Conservation (phyloP, 2,329 filamentous ascomycete genomes). For the Penicillium sp. region DNA sequence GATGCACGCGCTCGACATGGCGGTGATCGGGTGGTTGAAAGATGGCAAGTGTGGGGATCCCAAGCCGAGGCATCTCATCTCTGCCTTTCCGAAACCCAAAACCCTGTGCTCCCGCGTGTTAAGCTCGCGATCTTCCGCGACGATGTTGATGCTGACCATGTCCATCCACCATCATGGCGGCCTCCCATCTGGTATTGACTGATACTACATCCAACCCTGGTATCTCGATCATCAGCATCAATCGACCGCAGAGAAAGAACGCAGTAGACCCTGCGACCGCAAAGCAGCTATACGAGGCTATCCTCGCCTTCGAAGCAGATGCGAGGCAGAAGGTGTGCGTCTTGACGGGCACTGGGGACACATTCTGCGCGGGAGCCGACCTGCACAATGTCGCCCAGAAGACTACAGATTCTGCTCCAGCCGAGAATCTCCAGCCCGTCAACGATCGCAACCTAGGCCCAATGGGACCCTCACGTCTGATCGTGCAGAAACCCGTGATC, state of each 20-base stretch:
- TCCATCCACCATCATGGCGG: conserved; percentile 11
- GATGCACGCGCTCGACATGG: conserved; percentile 38
- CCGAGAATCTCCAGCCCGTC: conserved; percentile 37
- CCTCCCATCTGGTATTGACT: conserved; percentile 2
- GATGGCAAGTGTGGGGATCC: conserved; percentile 19
- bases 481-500: conserved; percentile 57
- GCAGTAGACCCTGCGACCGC: conserved; percentile 57
- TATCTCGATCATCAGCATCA: conserved; percentile 61
- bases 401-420: conserved; percentile 8
- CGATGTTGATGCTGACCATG: neutral
- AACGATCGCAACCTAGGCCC: conserved; percentile 49
- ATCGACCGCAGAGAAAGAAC: conserved; percentile 56
- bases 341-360: conserved; percentile 52
- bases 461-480: conserved; percentile 58
- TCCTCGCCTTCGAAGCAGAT: conserved; percentile 57
- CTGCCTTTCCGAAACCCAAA: neutral
- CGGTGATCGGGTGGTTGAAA: conserved; percentile 22
- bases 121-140: neutral
- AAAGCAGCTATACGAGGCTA: conserved; percentile 52
- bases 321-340: conserved; percentile 57
- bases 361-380: conserved; percentile 60
- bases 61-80: conserved; percentile 11
- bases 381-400: conserved; percentile 50
- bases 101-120: neutral
- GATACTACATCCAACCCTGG: conserved; percentile 36